Conservation (phyloP, 495 filamentous ascomycete species). For the Neurospora africana region DNA sequence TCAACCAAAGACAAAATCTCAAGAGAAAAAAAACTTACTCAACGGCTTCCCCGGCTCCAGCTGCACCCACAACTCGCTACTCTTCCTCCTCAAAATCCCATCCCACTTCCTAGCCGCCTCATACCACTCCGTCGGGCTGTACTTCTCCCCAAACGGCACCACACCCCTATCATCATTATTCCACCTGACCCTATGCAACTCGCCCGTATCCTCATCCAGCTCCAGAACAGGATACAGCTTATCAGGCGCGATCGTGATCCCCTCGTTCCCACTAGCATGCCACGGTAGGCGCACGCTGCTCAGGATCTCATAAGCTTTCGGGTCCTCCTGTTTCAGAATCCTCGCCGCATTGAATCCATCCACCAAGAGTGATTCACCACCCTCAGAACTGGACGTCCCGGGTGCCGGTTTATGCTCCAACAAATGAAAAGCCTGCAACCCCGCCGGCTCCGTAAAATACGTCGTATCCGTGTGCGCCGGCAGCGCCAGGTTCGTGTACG, state of each 20-base stretch:
- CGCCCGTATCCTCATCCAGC: conserved; percentile 29
- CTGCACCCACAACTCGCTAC: conserved; percentile 61
- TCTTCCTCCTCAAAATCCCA: conserved; percentile 41
- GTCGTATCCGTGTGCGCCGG: conserved; percentile 83
- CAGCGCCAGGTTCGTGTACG: conserved; percentile 75
- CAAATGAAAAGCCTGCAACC: conserved; percentile 83
- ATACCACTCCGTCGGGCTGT: conserved; percentile 55
- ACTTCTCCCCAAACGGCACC: conserved; percentile 28
- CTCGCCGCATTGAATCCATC: conserved; percentile 70
- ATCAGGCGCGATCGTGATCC: conserved; percentile 63
- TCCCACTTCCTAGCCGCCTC: conserved; percentile 58
- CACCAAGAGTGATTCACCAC: conserved; percentile 51
- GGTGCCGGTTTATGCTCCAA: conserved; percentile 50
- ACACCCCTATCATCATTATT: conserved; percentile 79
- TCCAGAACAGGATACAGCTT: conserved; percentile 58
- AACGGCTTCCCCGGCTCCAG: conserved; percentile 67
- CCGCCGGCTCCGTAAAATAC: conserved; percentile 84
- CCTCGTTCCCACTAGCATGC: conserved; percentile 79
- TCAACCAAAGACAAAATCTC: not conserved
- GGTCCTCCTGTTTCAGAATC: conserved; percentile 39
- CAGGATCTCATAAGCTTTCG: conserved; percentile 42
- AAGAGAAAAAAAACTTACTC: conserved; percentile 42
- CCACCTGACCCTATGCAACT: conserved; percentile 67
- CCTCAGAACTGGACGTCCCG: not conserved
- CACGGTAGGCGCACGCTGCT: conserved; percentile 43